These are phyloP conservation scores for Furcasterigmium furcatum DNA, from an alignment of 2,329 filamentous ascomycete species.

Conservation along the genomic window DNA sequence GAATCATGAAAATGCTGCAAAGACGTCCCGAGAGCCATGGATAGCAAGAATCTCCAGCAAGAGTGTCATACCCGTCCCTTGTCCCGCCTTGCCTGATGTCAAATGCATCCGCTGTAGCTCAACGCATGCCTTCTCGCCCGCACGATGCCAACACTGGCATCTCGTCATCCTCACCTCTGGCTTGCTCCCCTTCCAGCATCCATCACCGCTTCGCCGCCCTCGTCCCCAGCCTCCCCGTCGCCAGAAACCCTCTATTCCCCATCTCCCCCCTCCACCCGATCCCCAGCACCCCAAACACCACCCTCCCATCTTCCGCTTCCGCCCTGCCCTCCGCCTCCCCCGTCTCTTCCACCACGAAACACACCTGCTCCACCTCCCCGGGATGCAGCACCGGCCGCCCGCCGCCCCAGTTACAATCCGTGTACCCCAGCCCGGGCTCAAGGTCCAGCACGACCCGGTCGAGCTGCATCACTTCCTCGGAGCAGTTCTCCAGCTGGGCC, in stretches of 20 bases:
- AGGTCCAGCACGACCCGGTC: slow-evolving; percentile 60
- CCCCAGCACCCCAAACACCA: slow-evolving; percentile 75
- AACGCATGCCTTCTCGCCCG: too few relatives aligned
- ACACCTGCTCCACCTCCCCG: slow-evolving; percentile 63
- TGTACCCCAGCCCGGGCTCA: slow-evolving; percentile 45
- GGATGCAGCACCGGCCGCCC: slow-evolving; percentile 56
- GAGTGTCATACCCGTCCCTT: too few relatives aligned
- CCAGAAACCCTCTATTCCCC: slow-evolving; percentile 84
- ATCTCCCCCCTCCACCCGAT: slow-evolving; percentile 88
- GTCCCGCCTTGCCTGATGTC: too few relatives aligned
- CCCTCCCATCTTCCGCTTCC: slow-evolving; percentile 54
- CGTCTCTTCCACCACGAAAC: slow-evolving; percentile 55
- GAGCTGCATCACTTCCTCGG: slow-evolving; percentile 76
- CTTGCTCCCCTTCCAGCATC: too few relatives aligned
- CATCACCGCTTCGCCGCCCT: slow-evolving; percentile 23
- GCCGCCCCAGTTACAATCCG: slow-evolving; percentile 56
- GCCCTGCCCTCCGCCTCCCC: slow-evolving; percentile 35
- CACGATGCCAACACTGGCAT: too few relatives aligned
- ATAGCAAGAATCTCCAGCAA: too few relatives aligned
- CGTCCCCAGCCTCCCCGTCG: slow-evolving; percentile 75
- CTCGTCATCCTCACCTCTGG: too few relatives aligned
- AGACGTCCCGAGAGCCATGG: too few relatives aligned
- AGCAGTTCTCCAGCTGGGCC: slow-evolving; percentile 93
- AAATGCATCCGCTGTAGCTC: too few relatives aligned
- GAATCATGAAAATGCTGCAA: too few relatives aligned